Evolutionary conservation across 495 filamentous ascomycete genomes (phyloP), one percentile per base, ranked within the genome.

Genomic region (Margaritispora aquatica): DNA sequence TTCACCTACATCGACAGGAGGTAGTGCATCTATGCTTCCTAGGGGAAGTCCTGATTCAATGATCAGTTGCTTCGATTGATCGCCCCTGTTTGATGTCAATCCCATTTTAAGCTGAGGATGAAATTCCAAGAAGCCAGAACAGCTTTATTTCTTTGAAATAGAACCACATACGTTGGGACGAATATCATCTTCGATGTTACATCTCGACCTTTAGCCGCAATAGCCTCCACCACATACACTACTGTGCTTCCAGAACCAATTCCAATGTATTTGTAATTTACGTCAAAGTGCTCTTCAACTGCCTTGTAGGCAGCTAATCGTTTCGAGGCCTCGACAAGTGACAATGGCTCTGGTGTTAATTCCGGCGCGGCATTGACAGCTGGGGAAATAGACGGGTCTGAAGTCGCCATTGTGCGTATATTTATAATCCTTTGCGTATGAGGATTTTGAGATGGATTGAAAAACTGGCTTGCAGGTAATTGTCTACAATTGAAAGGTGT

Each of bases 191-290:
- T 66, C n/a, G 77, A 71, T 2, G 80, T 81, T 51, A 81, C 80
- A 58, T 80, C 74, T 20, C 81, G 67, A 17, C 82, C 82, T 31
- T 87, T 80, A 23, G 82, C 83, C 62, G 87, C 85, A 73, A 98
- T 98, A 38, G 92, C 92, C 66, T 96, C 89, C 53, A 98, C 92
- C 15, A 97, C 94, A 73, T 96, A 95, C 65, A 95, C 85, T 31
- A 98, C 90, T 1, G 94, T 98, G 54, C 85, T 91, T 58, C 94
- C 94, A 57, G 87, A 92, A 55, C 94, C 94, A 72, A 98, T 97
- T 63, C 94, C 94, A 63, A 97, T 83, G 69, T 85, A 88, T 55
- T 78, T 82, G 68, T 86, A 87, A 54, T 78, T 65, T 51, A 85
- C 76, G 46, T 81, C 77, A 73, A 96, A 93, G 78, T 97, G 84